Conservation (phyloP, 225 moss, liverwort and hornwort species). For the Neckera pumila region DNA sequence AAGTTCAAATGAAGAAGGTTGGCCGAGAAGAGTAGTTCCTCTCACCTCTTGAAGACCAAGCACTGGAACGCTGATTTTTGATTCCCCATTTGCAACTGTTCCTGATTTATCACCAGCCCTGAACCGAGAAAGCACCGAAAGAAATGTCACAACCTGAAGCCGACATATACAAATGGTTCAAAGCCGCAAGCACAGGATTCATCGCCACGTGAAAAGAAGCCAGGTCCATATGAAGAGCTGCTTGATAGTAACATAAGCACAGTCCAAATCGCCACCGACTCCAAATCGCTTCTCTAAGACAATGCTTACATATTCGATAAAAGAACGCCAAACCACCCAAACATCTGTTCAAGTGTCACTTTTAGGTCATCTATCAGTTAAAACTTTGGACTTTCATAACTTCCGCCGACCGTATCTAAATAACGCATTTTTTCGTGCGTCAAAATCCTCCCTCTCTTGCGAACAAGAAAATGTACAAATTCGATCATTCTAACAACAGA, state of each 20-base stretch:
- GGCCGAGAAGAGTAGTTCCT: neutral
- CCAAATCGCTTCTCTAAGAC: neutral
- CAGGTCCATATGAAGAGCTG: neutral
- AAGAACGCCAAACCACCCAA: neutral
- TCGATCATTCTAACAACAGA: neutral
- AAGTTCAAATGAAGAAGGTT: neutral
- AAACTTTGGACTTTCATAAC: neutral
- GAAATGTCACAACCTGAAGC: neutral
- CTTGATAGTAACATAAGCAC: neutral
- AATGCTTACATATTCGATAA: neutral
- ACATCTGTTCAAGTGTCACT: neutral
- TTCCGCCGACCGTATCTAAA: neutral
- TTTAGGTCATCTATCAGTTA: neutral
- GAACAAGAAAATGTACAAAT: neutral
- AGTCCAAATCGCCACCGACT: neutral
- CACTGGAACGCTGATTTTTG: conserved; percentile 11
- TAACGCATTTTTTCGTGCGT: neutral
- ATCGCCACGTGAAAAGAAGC: neutral
- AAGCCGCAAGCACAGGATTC: neutral
- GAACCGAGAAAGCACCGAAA: neutral
- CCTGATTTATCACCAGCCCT: neutral
- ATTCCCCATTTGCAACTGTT: neutral
- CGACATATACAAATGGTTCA: neutral
- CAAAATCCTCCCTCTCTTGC: neutral
- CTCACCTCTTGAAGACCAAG: conserved; percentile 24